Evolutionary conservation across 441 rosid genomes (phyloP).

Genomic region (Codiaeum variegatum): DNA sequence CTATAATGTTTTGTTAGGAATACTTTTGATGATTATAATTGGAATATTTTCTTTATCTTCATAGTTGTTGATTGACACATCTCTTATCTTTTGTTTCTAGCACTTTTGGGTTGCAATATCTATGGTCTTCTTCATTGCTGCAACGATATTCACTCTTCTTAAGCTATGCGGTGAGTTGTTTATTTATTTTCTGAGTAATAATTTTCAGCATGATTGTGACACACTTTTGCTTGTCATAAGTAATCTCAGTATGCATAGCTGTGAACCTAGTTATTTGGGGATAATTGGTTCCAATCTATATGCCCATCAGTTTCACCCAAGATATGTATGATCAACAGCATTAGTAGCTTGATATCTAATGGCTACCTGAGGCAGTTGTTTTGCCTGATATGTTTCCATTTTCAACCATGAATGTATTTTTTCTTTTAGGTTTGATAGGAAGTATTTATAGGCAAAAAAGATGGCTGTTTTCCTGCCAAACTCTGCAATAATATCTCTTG

Average conservation of each 20-base stretch:
- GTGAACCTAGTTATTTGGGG: neutral
- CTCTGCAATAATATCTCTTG: neutral
- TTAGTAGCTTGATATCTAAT: neutral
- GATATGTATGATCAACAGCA: neutral
- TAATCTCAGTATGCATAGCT: neutral
- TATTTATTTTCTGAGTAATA: neutral
- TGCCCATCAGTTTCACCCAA: neutral
- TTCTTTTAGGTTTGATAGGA: neutral
- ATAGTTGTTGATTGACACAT: conserved; percentile 15
- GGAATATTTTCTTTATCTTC: neutral
- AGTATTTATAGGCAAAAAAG: no score
- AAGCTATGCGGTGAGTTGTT: conserved; percentile 74
- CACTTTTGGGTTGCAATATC: conserved; percentile 98
- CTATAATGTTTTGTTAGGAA: neutral
- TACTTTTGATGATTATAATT: neutral
- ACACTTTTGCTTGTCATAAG: neutral
- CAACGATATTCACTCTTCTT: conserved; percentile 80
- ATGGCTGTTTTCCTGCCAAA: neutral
- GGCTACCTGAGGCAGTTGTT: neutral
- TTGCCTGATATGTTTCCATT: neutral
- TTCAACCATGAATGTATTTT: neutral
- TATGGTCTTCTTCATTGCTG: conserved; percentile 93
- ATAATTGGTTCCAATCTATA: neutral
- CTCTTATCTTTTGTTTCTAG: conserved; percentile 37
- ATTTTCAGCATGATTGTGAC: neutral